Evolutionary conservation across 345 rosid genomes (phyloP).

Genomic region (Luvunga scandens): DNA sequence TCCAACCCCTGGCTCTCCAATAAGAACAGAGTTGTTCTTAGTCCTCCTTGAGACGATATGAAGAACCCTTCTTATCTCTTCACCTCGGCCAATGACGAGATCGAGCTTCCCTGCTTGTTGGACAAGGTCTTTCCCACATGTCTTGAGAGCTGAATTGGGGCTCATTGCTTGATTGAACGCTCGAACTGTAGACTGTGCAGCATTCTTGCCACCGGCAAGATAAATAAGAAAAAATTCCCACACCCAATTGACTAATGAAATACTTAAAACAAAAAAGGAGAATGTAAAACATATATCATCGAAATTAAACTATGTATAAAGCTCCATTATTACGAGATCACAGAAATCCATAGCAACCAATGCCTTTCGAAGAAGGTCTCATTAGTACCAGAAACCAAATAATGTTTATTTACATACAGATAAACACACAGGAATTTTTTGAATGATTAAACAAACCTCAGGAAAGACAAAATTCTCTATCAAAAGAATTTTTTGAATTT

Average conservation of each 20-base stretch:
- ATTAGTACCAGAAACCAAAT: not conserved
- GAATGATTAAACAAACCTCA: too few species aligned
- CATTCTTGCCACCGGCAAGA: constrained; percentile 51
- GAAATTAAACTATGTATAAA: too few species aligned
- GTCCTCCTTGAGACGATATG: constrained; percentile 87
- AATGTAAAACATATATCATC: too few species aligned
- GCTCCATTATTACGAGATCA: too few species aligned
- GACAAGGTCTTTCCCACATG: constrained; percentile 84
- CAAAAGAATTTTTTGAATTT: too few species aligned
- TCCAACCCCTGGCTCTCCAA: constrained; percentile 94
- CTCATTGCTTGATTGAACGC: constrained; percentile 58
- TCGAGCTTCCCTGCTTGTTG: constrained; percentile 92
- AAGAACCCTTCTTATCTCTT: constrained; percentile 75
- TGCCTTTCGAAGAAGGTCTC: not conserved
- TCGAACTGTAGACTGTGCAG: constrained; percentile 56
- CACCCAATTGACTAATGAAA: not conserved
- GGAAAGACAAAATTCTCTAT: too few species aligned
- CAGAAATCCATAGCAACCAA: too few species aligned
- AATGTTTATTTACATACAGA: too few species aligned
- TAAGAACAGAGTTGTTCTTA: constrained; percentile 85
- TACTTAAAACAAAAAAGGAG: not conserved
- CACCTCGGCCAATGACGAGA: constrained; percentile 87
- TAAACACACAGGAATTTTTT: too few species aligned
- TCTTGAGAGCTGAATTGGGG: constrained; percentile 69
- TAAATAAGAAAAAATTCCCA: not conserved